Evolutionary conservation across 129 eudicot genomes (phyloP), one percentile per base, ranked within the genome.

Genomic region (Daucus carota): DNA sequence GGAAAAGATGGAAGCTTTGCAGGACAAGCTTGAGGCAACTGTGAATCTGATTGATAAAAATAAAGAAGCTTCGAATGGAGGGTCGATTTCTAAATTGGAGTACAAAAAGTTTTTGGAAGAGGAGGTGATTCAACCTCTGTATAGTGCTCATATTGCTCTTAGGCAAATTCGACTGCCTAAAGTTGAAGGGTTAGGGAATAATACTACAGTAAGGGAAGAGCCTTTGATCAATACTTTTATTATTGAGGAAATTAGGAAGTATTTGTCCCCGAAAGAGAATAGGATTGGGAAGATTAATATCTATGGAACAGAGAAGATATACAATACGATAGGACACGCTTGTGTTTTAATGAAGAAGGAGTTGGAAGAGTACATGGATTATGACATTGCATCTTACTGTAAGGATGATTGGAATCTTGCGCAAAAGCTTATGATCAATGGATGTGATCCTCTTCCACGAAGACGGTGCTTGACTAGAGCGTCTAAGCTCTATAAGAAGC

Each of bases 381-480:
- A 95, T 66, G 99, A 95, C 45, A 89, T 95, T 22, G 96, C 94
- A 34, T 95, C 97, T 5, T 95, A 89, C 48, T 95, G 99, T 72
- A 91, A 95, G 57, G 99, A 95, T 70, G 99, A 95, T 82, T 95
- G 99, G 99, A 86, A 70, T 31, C 79, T 86, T 8, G 99, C 92
- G 0, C 99, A 94, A 32, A 89, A 84, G 83, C 94, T 94, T 36
- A 89, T 91, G 99, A 78, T 91, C 63, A 71, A 81, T 20, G 99
- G 97, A 17, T 94, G 99, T 74, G 99, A 94, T 82, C 99, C 99
- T 4, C 79, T 94, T 86, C 99, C 99, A 10, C 73, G 99, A 54
- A 91, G 99, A 74, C 74, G 99, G 59, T 94, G 99, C 89, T 85
- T 94, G 83, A 86, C 97, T 3, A 46, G 99, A 76, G 99, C 99